Conservation (phyloP, 345 rosid genomes). For the Eucalyptus regnans region DNA sequence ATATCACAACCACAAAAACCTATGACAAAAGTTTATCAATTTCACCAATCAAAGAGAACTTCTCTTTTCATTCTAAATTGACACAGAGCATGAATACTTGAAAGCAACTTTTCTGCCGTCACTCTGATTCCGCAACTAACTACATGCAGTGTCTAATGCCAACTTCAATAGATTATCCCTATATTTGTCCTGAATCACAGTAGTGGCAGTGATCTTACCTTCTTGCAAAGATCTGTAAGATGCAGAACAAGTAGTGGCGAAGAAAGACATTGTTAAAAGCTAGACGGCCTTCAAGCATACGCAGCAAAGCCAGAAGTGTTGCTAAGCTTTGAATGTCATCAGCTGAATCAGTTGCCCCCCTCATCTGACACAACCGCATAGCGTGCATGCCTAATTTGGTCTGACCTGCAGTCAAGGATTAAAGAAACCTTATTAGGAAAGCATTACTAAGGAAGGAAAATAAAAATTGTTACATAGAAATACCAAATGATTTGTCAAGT, state of each 20-base stretch:
- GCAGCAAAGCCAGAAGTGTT: constrained; percentile 57
- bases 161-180: not conserved
- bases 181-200: not conserved
- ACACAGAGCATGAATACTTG: not conserved
- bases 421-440: not conserved
- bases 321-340: constrained; percentile 23
- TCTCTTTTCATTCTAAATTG: not conserved
- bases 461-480: not conserved
- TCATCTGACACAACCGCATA: constrained; percentile 73
- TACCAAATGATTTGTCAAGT: not conserved
- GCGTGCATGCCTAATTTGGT: constrained; percentile 64
- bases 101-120: not conserved
- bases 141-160: not conserved
- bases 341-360: constrained; percentile 28
- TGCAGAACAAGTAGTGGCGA: constrained; percentile 79
- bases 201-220: constrained; percentile 30
- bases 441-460: not conserved
- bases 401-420: constrained; percentile 54
- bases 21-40: not conserved
- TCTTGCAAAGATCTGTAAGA: constrained; percentile 73
- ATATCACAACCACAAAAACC: not conserved
- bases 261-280: constrained; percentile 69
- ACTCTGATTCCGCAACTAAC: not conserved
- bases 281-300: constrained; percentile 54
- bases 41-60: not conserved